phyloP scores from a whole-genome alignment of 306 rosid genomes.

The Vicia sativa region DNA sequence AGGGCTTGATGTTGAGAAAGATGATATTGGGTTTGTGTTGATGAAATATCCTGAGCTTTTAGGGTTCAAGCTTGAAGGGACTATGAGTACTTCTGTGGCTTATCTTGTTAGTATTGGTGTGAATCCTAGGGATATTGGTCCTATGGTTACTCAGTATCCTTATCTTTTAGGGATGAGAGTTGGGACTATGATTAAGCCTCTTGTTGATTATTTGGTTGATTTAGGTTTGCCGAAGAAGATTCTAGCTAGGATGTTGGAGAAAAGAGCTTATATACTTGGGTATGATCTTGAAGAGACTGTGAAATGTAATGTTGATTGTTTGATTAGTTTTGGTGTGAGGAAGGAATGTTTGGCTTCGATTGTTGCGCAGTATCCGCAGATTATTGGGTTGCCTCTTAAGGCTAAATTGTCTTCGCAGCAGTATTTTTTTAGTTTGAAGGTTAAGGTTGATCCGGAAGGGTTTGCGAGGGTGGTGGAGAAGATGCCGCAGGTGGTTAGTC shows the following conservation, averaged over 20 bases:
- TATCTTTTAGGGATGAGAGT: slow-evolving; percentile 91
- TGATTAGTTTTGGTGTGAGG: slow-evolving; percentile 74
- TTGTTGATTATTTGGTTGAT: slow-evolving; percentile 69
- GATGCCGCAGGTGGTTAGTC: slow-evolving; percentile 94
- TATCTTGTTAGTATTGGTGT: slow-evolving; percentile 95
- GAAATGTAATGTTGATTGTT: slow-evolving; percentile 81
- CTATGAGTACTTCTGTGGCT: slow-evolving; percentile 96
- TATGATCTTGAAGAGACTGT: slow-evolving; percentile 81
- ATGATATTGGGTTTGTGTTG: slow-evolving; percentile 85
- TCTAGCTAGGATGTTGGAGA: slow-evolving; percentile 86
- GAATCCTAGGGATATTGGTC: slow-evolving; percentile 86
- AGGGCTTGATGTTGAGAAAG: slow-evolving; percentile 88
- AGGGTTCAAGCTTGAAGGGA: slow-evolving; percentile 94
- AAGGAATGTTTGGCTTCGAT: slow-evolving; percentile 65
- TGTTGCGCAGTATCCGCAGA: slow-evolving; percentile 82
- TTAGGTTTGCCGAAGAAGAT: slow-evolving; percentile 81
- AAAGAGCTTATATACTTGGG: slow-evolving; percentile 79
- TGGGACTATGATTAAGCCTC: slow-evolving; percentile 82
- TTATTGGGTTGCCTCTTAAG: slow-evolving; percentile 82
- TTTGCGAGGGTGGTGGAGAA: slow-evolving; percentile 78
- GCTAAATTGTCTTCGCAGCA: slow-evolving; percentile 87
- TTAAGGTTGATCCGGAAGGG: slow-evolving; percentile 84
- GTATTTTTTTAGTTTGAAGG: slow-evolving; percentile 83
- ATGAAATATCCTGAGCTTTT: slow-evolving; percentile 88
- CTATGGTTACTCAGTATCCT: slow-evolving; percentile 91